Conservation (phyloP, 2,329 filamentous ascomycete genomes). For the Alternaria arbusti region DNA sequence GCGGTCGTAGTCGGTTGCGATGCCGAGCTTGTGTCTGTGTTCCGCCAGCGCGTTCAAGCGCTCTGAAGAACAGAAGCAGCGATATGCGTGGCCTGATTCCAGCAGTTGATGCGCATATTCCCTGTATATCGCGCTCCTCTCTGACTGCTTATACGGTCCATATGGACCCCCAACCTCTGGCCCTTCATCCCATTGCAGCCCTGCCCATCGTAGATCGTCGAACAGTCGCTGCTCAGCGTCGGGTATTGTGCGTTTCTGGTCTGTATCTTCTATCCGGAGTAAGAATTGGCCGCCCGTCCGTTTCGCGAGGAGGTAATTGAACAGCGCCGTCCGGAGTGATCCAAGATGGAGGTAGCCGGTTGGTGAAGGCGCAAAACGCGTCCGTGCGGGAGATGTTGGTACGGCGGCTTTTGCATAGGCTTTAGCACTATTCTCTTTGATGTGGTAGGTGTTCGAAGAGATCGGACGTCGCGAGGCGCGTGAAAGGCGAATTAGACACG, state of each 20-base stretch:
- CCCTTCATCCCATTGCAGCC: constrained; percentile 91
- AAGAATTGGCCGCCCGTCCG: constrained; percentile 89
- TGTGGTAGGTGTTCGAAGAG: constrained; percentile 13
- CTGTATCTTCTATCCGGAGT: constrained; percentile 91
- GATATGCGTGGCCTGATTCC: constrained; percentile 76
- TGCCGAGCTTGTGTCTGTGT: constrained; percentile 65
- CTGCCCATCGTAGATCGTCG: constrained; percentile 85
- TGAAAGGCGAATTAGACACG: constrained; percentile 34
- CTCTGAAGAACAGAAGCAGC: constrained; percentile 86
- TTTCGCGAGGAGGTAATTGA: constrained; percentile 90
- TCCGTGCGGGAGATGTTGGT: constrained; percentile 56
- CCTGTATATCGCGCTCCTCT: constrained; percentile 76
- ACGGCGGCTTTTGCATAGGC: constrained; percentile 23
- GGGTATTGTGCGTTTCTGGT: constrained; percentile 81
- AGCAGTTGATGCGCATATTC: constrained; percentile 74
- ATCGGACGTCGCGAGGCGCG: constrained; percentile 20
- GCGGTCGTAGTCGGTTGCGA: constrained; percentile 70
- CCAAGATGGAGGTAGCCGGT: constrained; percentile 94
- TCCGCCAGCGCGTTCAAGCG: constrained; percentile 72
- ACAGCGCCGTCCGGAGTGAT: constrained; percentile 90
- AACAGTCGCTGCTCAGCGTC: constrained; percentile 81
- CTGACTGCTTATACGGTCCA: constrained; percentile 88
- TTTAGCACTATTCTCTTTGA: constrained; percentile 2
- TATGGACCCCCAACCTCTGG: constrained; percentile 80
- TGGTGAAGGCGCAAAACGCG: constrained; percentile 93